These are phyloP conservation scores for Colletotrichum australisinense DNA, from an alignment of 2,329 filamentous ascomycete genomes.

Conservation along the genomic window DNA sequence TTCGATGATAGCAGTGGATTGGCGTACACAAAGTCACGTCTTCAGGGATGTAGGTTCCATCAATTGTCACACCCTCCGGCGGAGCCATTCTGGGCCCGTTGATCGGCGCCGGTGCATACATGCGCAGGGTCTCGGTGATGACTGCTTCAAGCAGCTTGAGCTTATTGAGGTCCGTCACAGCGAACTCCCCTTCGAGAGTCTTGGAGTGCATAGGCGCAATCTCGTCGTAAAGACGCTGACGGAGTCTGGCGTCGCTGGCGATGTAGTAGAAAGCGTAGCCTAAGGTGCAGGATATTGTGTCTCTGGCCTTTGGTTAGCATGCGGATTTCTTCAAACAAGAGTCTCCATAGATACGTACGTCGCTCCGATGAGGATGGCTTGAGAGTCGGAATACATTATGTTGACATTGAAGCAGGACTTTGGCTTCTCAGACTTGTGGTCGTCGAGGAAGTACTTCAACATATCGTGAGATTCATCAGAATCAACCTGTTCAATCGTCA, in stretches of 20 bases:
- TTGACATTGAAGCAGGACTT: constrained; percentile 38
- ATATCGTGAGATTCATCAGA: constrained; percentile 40
- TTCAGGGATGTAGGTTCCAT: constrained; percentile 42
- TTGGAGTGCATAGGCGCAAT: constrained; percentile 31
- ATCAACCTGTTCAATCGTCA: constrained; percentile 8
- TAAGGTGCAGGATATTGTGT: constrained; percentile 36
- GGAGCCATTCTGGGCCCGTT: constrained; percentile 42
- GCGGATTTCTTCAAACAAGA: not conserved
- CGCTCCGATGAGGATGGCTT: constrained; percentile 39
- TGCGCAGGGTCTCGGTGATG: constrained; percentile 44
- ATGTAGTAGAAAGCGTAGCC: constrained; percentile 36
- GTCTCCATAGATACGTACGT: constrained; percentile 38
- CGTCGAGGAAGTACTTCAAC: constrained; percentile 40
- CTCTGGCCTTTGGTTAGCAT: not conserved
- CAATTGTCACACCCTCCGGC: constrained; percentile 40
- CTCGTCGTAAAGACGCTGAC: constrained; percentile 26
- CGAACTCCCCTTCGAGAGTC: constrained; percentile 37
- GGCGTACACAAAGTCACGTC: constrained; percentile 30
- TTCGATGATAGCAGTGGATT: constrained; percentile 22
- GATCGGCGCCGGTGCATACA: constrained; percentile 42
- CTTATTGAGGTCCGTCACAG: constrained; percentile 35
- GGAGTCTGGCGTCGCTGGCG: constrained; percentile 20
- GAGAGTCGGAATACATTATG: constrained; percentile 37
- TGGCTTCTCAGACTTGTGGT: constrained; percentile 39
- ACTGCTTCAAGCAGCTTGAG: constrained; percentile 40